Base-by-base conservation (phyloP, 176 grass and related monocot genomes). In the Otatea glauca region DNA sequence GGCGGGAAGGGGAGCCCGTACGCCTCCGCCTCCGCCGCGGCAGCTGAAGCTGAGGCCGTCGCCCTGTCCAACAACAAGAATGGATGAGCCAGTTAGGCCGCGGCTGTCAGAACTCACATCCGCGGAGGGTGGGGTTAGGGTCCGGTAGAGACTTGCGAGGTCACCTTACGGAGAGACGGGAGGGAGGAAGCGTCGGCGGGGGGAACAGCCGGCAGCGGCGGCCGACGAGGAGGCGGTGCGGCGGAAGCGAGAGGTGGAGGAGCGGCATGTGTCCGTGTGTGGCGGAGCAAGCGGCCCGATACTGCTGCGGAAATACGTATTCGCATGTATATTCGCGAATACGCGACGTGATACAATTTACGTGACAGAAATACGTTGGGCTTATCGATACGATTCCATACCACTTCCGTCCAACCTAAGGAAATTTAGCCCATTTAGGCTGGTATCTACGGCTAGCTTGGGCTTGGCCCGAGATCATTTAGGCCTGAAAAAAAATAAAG, bases 1-100 rank as follows among this genome's bases (percentile, higher is more conserved):
- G 65, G 72, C 17, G 70, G 80, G 50, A 95, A 98, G 25, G 96
- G 96, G 35, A 98, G 83, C 8, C 34, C 59, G 84, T 66, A 62
- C 3, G 16, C 21, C 69, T 77, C 47, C 3, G 16, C 21, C 69
- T 77, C 47, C 5, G 47, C 16, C 0, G 47, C 67, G n/a, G 73
- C 2, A 0, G 35, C 4, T 6, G 41, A 56, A 10, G 53, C 65
- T 48, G 43, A 74, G 32, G 72, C 54, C 18, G 65, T 3, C 45
- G 59, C 78, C 48, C 84, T 87, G 68, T 73, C 5, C 67, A 78
- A 49, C 44, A 90, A 61, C 11, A 27, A 32, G 6, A 34, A 32
- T 10, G 13, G 34, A 64, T 86, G 35, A 89, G 78, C 71, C 67
- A 61, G 61, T 6, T 24, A 54, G 17, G n/a, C 21, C 24, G 53